Evolutionary conservation across 129 eudicot species (phyloP), one percentile per base, ranked within the genome.

Genomic region (Flaveria brownii): DNA sequence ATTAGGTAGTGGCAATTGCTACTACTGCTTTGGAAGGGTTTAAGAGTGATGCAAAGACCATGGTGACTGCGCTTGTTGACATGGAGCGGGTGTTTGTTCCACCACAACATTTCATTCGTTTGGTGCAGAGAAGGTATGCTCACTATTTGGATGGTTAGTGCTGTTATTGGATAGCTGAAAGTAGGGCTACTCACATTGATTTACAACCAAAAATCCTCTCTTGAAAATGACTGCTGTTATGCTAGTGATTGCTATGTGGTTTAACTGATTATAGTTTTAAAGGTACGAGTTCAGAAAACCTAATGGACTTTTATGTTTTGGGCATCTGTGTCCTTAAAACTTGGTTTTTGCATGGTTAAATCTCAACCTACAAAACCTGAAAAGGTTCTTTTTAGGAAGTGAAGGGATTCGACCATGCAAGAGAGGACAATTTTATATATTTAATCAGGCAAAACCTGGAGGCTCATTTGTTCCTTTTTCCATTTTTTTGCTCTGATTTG

Each of bases 61-160:
- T 95, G 99, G 99, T 95, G 14, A 88, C 93, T 85, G 97, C 93
- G 22, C 93, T 95, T 78, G 99, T 95, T 65, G 99, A 95, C 89
- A 95, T 95, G 99, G 99, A 95, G 79, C 91, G 99, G 25, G 99
- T 90, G 13, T 95, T 91, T 85, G 99, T 95, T 63, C 99, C 99
- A 54, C 99, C 99, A 33, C 99, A 95, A 68, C 99, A 95, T 71
- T 95, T 95, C 70, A 95, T 95, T 68, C 99, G 99, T 80, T 80
- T 95, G 87, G 97, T 95, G 75, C 99, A 95, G 82, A 91, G 99
- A 85, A 83, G 97, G 99, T 95, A 87, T 66, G 91, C 56, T 71
- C 76, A 39, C 28, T 20, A 16, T 66, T 64, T 61, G 43, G 22
- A 47, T 56, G 47, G 6, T 23, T 42, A 71, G 72, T 69, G 22